phyloP scores from a whole-genome alignment of 225 moss, liverwort and hornwort species.

The Climacium dendroides region DNA sequence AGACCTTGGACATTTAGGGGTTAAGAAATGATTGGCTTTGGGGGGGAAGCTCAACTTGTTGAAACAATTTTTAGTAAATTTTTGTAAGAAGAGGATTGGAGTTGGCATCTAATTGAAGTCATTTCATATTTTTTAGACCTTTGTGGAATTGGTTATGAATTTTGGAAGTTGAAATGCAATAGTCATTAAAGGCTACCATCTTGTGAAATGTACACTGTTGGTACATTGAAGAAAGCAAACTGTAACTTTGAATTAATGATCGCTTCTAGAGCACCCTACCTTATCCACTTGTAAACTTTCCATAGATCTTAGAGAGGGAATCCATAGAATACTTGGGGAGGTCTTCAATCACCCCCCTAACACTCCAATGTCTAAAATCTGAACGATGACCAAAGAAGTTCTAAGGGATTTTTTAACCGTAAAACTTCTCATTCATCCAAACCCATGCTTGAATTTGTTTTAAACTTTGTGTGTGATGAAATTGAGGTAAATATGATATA shows the following conservation, averaged over 20 bases:
- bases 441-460: neutral
- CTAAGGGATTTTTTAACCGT: fast-evolving
- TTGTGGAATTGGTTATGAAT: neutral
- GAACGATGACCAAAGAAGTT: too few species aligned
- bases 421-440: neutral
- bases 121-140: neutral
- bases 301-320: fast-evolving
- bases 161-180: neutral
- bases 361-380: too few species aligned
- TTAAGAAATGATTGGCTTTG: neutral
- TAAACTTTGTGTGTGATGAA: neutral
- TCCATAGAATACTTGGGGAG: neutral
- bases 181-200: fast-evolving
- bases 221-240: neutral
- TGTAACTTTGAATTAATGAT: fast-evolving
- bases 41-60: neutral
- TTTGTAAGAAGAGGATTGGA: neutral
- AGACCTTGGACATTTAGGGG: too few species aligned
- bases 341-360: neutral
- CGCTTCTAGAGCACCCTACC: neutral
- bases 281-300: neutral
- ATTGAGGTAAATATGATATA: neutral
- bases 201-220: neutral
- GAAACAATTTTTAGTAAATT: neutral
- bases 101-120: neutral